Evolutionary conservation across 2,329 filamentous ascomycete genomes (phyloP).

Genomic region (Fusarium verticillioides): DNA sequence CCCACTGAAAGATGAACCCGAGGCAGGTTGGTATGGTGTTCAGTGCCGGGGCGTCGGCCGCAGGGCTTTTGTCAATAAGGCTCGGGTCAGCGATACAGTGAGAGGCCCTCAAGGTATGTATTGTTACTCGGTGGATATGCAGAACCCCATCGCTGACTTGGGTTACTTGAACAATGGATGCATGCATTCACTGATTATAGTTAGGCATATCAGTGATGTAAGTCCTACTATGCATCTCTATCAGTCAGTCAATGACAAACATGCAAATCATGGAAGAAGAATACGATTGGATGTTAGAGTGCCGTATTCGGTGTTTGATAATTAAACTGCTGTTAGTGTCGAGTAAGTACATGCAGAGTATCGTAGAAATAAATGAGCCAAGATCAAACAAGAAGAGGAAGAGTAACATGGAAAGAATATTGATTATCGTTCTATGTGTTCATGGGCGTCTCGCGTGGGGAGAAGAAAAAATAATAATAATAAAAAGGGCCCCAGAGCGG

Average conservation of each 20-base stretch:
- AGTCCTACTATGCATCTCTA: background rate
- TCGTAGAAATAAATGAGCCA: background rate
- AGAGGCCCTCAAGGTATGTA: background rate
- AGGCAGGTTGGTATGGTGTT: background rate
- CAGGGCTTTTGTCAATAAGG: background rate
- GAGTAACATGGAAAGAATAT: background rate
- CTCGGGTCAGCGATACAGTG: slow-evolving; percentile 20
- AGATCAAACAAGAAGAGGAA: background rate
- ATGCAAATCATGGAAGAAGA: background rate
- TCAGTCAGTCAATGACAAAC: slow-evolving; percentile 22
- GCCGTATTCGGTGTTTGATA: background rate
- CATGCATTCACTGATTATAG: slow-evolving; percentile 10
- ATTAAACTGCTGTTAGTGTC: background rate
- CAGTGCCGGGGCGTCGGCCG: background rate
- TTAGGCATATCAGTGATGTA: background rate
- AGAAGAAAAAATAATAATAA: background rate
- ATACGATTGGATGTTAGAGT: background rate
- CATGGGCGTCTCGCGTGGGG: background rate
- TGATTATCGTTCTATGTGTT: background rate
- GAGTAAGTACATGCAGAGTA: background rate
- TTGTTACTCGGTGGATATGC: background rate
- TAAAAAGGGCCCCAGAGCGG: background rate
- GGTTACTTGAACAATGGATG: background rate
- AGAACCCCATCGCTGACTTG: background rate
- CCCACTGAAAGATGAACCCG: slow-evolving; percentile 16